Percentiles rank a stretch among this genome's conserved stretches.
Conservation (phyloP, 257 asterid genomes). For the Solanum megistacrolobum region DNA sequence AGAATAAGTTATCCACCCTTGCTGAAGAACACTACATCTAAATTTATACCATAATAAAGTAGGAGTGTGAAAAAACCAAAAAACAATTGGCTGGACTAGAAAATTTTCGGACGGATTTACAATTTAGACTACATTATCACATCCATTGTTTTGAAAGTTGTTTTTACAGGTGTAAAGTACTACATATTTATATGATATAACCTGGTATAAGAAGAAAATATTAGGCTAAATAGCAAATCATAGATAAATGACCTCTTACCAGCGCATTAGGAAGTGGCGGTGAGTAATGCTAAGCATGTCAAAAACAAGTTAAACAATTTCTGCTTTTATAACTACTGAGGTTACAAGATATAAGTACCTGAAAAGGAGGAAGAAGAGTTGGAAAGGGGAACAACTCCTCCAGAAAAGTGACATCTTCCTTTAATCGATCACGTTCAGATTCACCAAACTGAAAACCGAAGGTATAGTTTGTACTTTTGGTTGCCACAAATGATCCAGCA, state of each 20-base stretch:
- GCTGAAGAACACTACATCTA: not conserved
- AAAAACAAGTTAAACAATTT: not conserved
- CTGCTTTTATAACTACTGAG: not conserved
- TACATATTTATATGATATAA: not conserved
- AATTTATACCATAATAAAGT: not conserved
- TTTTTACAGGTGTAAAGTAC: not conserved
- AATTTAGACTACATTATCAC: not conserved
- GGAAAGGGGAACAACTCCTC: constrained; percentile 81
- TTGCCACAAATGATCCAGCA: constrained; percentile 18
- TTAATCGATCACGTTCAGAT: constrained; percentile 36
- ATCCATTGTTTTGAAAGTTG: not conserved
- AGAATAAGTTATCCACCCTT: not conserved
- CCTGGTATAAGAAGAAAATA: not conserved
- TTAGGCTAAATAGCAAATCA: not conserved
- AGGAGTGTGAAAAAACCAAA: not conserved
- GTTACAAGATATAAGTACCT: constrained; percentile 28
- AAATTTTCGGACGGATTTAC: not conserved
- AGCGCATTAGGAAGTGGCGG: not conserved
- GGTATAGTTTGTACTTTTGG: constrained; percentile 45
- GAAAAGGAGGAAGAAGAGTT: constrained; percentile 79
- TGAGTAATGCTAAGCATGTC: not conserved
- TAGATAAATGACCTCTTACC: not conserved
- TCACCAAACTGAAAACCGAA: constrained; percentile 64
- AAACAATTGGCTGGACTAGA: not conserved
- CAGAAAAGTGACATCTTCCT: constrained; percentile 56